Evolutionary conservation across 371 early-diverging fungal genomes (phyloP).

Genomic region (Nematocida sp.): DNA sequence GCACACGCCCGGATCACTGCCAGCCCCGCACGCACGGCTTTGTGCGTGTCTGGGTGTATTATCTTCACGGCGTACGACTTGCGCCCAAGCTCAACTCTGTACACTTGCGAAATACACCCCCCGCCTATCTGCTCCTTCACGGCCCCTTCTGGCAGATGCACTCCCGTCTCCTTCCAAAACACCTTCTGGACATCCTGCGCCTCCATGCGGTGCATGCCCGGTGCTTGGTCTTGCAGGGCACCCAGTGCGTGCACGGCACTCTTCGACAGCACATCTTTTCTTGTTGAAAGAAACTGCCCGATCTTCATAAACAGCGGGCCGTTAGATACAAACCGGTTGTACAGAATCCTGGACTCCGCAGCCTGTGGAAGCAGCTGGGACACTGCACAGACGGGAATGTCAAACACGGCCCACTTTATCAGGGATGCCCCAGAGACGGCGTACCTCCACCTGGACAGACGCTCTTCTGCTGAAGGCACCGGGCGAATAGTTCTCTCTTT

Average conservation of each 20-base stretch:
- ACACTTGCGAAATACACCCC: slow-evolving; percentile 86
- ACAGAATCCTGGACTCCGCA: background rate
- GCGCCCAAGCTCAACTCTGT: slow-evolving; percentile 62
- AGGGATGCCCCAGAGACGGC: too few relatives aligned
- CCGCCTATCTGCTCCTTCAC: slow-evolving; percentile 74
- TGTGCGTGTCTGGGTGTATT: slow-evolving; percentile 73
- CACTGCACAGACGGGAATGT: background rate
- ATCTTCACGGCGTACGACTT: slow-evolving; percentile 81
- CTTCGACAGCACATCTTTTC: slow-evolving; percentile 77
- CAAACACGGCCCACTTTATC: background rate
- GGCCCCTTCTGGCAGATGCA: slow-evolving; percentile 63
- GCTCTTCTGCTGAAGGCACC: too few relatives aligned
- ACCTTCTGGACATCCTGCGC: slow-evolving; percentile 71
- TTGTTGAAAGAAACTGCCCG: slow-evolving; percentile 85
- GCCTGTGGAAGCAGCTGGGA: slow-evolving; percentile 2
- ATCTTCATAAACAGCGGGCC: slow-evolving; percentile 89
- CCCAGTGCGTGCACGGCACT: slow-evolving; percentile 72
- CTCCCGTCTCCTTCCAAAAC: slow-evolving; percentile 24
- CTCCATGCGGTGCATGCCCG: slow-evolving; percentile 67
- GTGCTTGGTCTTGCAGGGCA: slow-evolving; percentile 73
- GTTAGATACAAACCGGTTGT: slow-evolving; percentile 13
- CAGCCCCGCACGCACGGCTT: slow-evolving; percentile 69
- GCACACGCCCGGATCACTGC: background rate
- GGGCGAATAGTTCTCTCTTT: too few relatives aligned
- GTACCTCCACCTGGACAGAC: too few relatives aligned